Evolutionary conservation across 768 basidiomycete species (phyloP).

Genomic region (Dentipellis sp.): DNA sequence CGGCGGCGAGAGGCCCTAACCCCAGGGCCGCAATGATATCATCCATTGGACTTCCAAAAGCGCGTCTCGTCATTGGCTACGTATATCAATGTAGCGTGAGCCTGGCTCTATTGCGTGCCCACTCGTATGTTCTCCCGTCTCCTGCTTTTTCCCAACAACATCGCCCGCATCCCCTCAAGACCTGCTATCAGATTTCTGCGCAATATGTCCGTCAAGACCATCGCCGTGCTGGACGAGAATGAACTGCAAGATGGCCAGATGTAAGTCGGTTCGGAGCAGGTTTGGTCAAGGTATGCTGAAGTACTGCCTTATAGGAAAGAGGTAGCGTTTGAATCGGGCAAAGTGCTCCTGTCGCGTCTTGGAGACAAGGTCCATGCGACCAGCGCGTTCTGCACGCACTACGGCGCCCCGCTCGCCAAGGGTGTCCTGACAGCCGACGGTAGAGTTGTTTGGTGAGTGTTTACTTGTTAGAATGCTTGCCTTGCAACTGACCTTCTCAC

Average conservation of each 20-base stretch:
- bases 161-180: background rate
- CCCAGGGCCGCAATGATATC: too few species aligned
- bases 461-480: background rate
- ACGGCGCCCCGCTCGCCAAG: constrained; percentile 80
- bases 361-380: constrained; percentile 73
- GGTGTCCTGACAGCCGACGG: constrained; percentile 76
- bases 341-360: constrained; percentile 69
- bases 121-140: background rate
- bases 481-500: background rate
- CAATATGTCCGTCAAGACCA: constrained; percentile 29
- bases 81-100: too few species aligned
- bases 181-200: background rate
- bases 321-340: constrained; percentile 68
- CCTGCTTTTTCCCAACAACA: background rate
- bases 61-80: too few species aligned
- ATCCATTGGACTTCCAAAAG: too few species aligned
- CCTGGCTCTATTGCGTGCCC: background rate
- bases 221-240: constrained; percentile 38
- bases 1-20: too few species aligned
- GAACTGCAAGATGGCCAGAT: constrained; percentile 49
- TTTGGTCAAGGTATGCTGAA: background rate
- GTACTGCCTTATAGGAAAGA: constrained; percentile 52
- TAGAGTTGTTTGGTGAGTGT: constrained; percentile 58
- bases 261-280: constrained; percentile 21
- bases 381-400: constrained; percentile 84